Percentiles rank a stretch among this genome's conserved stretches.
phyloP scores from a whole-genome alignment of 2,329 filamentous ascomycete species.

The Camillea tinctor region DNA sequence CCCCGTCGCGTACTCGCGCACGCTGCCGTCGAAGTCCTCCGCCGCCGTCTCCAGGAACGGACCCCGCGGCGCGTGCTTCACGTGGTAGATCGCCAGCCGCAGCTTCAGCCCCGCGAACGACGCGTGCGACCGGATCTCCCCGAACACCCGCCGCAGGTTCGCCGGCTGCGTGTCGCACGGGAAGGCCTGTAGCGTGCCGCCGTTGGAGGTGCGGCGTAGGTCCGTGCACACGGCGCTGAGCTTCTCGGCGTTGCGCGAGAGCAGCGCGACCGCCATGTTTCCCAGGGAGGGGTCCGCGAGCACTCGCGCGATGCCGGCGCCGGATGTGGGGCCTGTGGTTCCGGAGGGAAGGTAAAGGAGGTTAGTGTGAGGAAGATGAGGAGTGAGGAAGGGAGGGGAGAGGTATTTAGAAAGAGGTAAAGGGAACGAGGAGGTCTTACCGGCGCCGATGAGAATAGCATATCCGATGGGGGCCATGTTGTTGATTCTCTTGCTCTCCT shows the following conservation, averaged over 20 bases:
- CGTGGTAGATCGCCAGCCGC: conserved; percentile 51
- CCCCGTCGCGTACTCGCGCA: conserved; percentile 53
- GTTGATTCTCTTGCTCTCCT: not conserved
- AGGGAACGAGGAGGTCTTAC: conserved; percentile 17
- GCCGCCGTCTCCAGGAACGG: conserved; percentile 55
- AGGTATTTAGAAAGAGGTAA: not conserved
- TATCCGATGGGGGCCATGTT: conserved; percentile 33
- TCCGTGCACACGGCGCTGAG: conserved; percentile 42
- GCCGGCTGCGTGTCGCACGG: conserved; percentile 48
- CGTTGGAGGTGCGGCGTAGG: conserved; percentile 39
- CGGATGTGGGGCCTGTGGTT: conserved; percentile 37
- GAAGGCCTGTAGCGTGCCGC: conserved; percentile 48
- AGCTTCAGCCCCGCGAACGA: conserved; percentile 51
- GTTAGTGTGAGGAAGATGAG: not conserved
- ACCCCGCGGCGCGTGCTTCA: conserved; percentile 55
- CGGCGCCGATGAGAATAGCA: conserved; percentile 51
- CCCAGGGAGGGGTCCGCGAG: conserved; percentile 50
- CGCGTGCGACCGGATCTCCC: conserved; percentile 45
- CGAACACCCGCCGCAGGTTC: conserved; percentile 47
- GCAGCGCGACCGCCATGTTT: conserved; percentile 54
- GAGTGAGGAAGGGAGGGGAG: not conserved
- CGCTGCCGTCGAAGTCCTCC: conserved; percentile 45
- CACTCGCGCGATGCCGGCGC: conserved; percentile 55
- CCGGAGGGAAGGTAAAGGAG: no score
- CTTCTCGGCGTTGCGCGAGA: conserved; percentile 47